Evolutionary conservation across 768 basidiomycete genomes (phyloP), one percentile per base, ranked within the genome.

Genomic region (Coprinopsis strossmayeri): DNA sequence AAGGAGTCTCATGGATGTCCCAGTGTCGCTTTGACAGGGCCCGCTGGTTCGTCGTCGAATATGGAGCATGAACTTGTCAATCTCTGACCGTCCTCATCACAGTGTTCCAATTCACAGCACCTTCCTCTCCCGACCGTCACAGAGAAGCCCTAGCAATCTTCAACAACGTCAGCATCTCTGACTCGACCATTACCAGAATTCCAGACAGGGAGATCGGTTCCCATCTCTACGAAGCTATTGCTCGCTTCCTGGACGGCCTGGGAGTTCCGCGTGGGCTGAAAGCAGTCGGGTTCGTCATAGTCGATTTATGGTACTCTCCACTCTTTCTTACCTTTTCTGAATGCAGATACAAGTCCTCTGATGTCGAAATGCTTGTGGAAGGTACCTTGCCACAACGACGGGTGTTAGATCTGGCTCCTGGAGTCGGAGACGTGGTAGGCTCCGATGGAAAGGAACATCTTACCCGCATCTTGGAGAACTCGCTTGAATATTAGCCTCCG

Each of bases 81-180:
- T n/a, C n/a, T 15, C 23, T 38, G 21, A 50, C 35, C 26, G 20
- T 32, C 23, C 12, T 4, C 27, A 32, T 9, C 45, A 15, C 43
- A 79, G 95, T 97, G 37, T 97, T 98, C 76, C 81, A 87, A 59
- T 97, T 94, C 67, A 97, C 95, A 5, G 87, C 95, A 0, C 93
- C 95, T 5, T 94, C 94, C 3, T 84, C 91, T 0, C 91, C 93
- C 2, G 81, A 85, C 52, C 85, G 93, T 35, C 94, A 98, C 66
- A 84, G 94, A 38, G 82, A 91, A 64, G 90, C 84, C 1, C 76
- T 94, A 13, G 82, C 87, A 1, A 82, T 95, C 58, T 97, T 96
- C 74, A 79, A 75, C 34, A 64, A 69, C 48, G 81, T 80, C 0
- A 81, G 74, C 21, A 62, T 72, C n/a, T 72, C 81, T 1, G 82